These are phyloP conservation scores for Dactylonectria estremocensis DNA, from an alignment of 2,329 filamentous ascomycete genomes.

Conservation along the genomic window DNA sequence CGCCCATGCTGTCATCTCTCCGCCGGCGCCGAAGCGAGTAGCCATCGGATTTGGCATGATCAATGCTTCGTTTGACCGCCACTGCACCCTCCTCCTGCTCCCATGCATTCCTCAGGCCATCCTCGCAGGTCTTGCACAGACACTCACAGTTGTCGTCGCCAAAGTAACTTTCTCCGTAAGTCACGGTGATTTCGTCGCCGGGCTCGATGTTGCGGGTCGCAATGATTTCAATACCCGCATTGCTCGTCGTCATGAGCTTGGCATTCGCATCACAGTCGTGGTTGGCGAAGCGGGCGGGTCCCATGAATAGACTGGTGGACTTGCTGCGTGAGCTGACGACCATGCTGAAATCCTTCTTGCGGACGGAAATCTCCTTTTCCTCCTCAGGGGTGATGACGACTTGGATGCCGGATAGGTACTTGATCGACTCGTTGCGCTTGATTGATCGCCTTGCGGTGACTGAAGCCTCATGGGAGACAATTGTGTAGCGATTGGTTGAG, in stretches of 20 bases:
- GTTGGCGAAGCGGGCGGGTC: slow-evolving; percentile 95
- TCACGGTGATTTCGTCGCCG: slow-evolving; percentile 97
- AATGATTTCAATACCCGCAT: slow-evolving; percentile 91
- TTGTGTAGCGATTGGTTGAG: slow-evolving; percentile 95
- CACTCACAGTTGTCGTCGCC: slow-evolving; percentile 96
- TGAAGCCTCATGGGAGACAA: slow-evolving; percentile 89
- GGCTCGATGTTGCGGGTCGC: slow-evolving; percentile 85
- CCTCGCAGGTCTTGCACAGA: slow-evolving; percentile 90
- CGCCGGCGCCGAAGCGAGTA: slow-evolving; percentile 72
- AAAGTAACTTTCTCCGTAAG: slow-evolving; percentile 96
- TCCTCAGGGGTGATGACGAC: slow-evolving; percentile 94
- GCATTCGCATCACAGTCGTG: slow-evolving; percentile 97
- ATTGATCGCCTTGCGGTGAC: slow-evolving; percentile 87
- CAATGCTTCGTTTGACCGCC: slow-evolving; percentile 66
- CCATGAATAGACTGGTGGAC: slow-evolving; percentile 91
- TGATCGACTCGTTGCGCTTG: slow-evolving; percentile 86
- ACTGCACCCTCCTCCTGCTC: slow-evolving; percentile 65
- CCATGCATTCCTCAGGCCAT: slow-evolving; percentile 86
- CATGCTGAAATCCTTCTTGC: slow-evolving; percentile 95
- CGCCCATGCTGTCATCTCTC: slow-evolving; percentile 65
- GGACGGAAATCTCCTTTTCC: slow-evolving; percentile 83
- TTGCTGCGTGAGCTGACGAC: slow-evolving; percentile 95
- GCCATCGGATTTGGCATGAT: slow-evolving; percentile 63
- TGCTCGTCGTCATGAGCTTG: slow-evolving; percentile 84
- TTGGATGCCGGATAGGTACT: slow-evolving; percentile 91